Conservation (phyloP, 1,284 basidiomycete genomes). For the Moesziomyces sp. region DNA sequence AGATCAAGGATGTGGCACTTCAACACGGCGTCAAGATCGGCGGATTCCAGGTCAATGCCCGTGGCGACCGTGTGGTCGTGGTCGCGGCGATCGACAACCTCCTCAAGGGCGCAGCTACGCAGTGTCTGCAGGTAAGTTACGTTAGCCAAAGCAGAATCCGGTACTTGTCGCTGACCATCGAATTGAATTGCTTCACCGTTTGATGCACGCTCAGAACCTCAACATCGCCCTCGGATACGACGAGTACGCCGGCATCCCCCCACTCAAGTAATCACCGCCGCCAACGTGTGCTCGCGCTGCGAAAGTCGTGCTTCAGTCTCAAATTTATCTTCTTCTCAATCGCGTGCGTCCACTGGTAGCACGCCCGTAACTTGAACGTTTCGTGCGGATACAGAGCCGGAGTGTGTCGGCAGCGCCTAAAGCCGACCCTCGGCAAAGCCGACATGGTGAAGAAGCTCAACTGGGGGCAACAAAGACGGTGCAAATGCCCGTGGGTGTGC, state of each 20-base stretch:
- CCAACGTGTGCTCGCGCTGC: too few relatives aligned
- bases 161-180: not conserved
- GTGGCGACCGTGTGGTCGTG: constrained; percentile 87
- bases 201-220: constrained; percentile 76
- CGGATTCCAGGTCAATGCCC: constrained; percentile 91
- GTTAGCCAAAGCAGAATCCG: too few relatives aligned
- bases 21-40: constrained; percentile 91
- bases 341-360: too few relatives aligned
- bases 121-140: constrained; percentile 84
- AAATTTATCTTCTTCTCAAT: too few relatives aligned
- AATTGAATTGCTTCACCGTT: not conserved
- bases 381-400: too few relatives aligned
- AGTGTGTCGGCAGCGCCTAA: too few relatives aligned
- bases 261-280: constrained; percentile 20
- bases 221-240: constrained; percentile 94
- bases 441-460: too few relatives aligned
- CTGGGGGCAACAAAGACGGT: too few relatives aligned
- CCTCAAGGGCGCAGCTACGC: constrained; percentile 96
- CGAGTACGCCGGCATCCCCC: constrained; percentile 83
- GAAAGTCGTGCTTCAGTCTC: too few relatives aligned
- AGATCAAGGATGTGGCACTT: constrained; percentile 79
- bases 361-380: too few relatives aligned
- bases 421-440: too few relatives aligned
- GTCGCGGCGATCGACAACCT: constrained; percentile 85
- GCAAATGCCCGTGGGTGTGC: too few relatives aligned